Evolutionary conservation across 2,329 filamentous ascomycete species (phyloP), one percentile per base, ranked within the genome.

Genomic region (Colletotrichum tamarilloi): DNA sequence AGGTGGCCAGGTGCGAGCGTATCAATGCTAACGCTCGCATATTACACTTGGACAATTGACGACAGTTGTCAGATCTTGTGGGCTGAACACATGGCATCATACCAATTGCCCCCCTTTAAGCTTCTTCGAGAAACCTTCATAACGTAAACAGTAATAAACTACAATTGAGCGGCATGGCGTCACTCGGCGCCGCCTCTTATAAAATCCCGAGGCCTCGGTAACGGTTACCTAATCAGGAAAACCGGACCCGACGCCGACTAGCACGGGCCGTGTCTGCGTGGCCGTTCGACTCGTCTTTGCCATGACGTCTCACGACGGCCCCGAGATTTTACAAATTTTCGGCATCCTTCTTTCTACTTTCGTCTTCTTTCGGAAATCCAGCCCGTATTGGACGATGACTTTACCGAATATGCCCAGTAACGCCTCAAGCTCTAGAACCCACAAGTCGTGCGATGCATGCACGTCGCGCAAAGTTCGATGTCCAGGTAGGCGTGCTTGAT

Each of bases 401-500:
- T 38, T 35, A 16, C 62, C 30, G 35, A 67, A 22, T 11, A 71
- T 71, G 63, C 22, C 57, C 9, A 67, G 24, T 16, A 58, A 62
- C 14, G 22, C 38, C n/a, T 30, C 49, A 35, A 55, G n/a, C 14
- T 67, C 46, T 46, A 55, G 68, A 28, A 71, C 57, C 14, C 76
- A 77, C 67, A 82, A 77, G 74, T 80, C 81, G 8, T 85, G 83
- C 76, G 81, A 84, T 75, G 77, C 78, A 46, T 85, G 83, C 76
- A 83, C 83, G 72, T 68, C 76, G 38, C 81, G 83, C 62, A 85
- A 85, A 75, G 82, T 84, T 24, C 81, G 82, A 67, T 85, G 82
- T 69, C 78, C 79, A 12, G 81, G 83, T 84, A 67, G 16, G 67
- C 3, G 14, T 24, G 24, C 5, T 32, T 11, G 24, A 5, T 49